phyloP scores from a whole-genome alignment of 331 rosid genomes.

The Malus hybrid region DNA sequence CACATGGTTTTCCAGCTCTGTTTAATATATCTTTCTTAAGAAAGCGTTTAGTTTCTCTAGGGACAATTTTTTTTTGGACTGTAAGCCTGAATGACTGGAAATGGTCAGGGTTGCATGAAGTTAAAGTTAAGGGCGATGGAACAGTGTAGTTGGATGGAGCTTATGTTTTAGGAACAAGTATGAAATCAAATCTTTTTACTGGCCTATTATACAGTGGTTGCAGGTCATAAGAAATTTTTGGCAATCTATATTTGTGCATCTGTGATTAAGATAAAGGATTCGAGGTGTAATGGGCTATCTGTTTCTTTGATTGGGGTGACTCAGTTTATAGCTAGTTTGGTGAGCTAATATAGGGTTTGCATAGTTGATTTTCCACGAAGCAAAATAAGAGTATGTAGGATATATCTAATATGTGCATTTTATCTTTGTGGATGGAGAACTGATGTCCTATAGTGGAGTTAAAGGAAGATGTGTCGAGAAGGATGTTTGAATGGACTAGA shows the following conservation, averaged over 20 bases:
- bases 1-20: not conserved
- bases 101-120: not conserved
- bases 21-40: not conserved
- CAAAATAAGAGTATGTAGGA: not conserved
- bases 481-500: not conserved
- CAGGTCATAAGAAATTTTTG: not conserved
- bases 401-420: not conserved
- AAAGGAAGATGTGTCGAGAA: not conserved
- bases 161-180: not conserved
- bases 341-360: not conserved
- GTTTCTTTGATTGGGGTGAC: not conserved
- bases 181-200: not conserved
- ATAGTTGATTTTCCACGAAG: not conserved
- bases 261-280: not conserved
- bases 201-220: not conserved
- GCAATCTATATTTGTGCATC: not conserved
- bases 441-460: not conserved
- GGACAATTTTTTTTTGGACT: not conserved
- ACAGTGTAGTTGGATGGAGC: not conserved
- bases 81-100: not conserved
- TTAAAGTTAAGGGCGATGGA: not conserved
- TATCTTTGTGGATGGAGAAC: not conserved
- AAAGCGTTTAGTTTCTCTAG: not conserved
- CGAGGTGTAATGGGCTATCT: not conserved
- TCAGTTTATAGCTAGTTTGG: not conserved